Conservation (phyloP, 805 yeast species). For the Wickerhamomyces canadensis region DNA sequence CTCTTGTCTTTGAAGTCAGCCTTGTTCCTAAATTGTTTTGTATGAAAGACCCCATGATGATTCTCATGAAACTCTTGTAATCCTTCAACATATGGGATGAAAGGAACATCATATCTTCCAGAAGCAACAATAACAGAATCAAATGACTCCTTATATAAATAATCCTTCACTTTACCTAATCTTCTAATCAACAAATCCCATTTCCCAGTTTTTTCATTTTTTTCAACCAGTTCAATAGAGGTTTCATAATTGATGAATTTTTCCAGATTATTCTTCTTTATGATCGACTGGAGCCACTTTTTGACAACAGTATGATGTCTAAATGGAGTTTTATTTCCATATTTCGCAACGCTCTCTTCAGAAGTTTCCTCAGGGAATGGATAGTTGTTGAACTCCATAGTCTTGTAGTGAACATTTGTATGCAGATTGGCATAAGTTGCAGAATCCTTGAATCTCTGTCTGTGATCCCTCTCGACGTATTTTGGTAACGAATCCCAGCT, state of each 20-base stretch:
- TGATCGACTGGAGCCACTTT: slow-evolving; percentile 1
- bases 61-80: slow-evolving; percentile 20
- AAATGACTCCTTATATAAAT: slow-evolving; percentile 31
- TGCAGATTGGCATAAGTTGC: slow-evolving; percentile 7
- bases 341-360: slow-evolving; percentile 2
- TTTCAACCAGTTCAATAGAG: too few relatives aligned
- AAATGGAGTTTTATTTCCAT: slow-evolving; percentile 9
- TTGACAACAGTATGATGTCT: slow-evolving; percentile 7
- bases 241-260: not conserved
- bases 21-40: too few relatives aligned
- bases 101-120: slow-evolving; percentile 51
- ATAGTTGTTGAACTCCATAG: slow-evolving; percentile 7
- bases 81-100: slow-evolving; percentile 33
- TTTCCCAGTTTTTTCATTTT: too few relatives aligned
- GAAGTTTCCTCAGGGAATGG: slow-evolving; percentile 5
- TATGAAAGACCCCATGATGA: too few relatives aligned
- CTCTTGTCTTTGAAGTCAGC: too few relatives aligned
- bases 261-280: not conserved
- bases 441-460: slow-evolving; percentile 3
- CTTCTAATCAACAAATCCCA: not conserved
- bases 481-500: slow-evolving; percentile 1
- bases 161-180: slow-evolving; percentile 21
- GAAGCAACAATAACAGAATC: slow-evolving; percentile 42
- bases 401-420: slow-evolving; percentile 7
- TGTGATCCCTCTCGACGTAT: slow-evolving; percentile 1